phyloP scores from a whole-genome alignment of 2,329 filamentous ascomycete genomes.

The Colletotrichum coccodes region DNA sequence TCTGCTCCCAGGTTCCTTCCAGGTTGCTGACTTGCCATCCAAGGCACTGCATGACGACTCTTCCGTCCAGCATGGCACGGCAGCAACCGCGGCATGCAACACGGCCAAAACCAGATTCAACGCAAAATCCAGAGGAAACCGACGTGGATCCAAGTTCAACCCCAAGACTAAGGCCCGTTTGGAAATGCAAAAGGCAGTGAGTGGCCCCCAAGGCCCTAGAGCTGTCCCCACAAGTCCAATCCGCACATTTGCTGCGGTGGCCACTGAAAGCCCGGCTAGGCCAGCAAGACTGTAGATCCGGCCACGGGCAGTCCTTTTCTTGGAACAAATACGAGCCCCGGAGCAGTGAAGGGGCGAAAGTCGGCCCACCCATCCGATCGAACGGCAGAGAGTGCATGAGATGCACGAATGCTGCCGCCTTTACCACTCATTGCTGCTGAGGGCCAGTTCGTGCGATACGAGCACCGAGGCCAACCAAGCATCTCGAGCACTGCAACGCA shows the following conservation, averaged over 20 bases:
- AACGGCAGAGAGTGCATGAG: background rate
- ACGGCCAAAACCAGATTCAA: slow-evolving; percentile 4
- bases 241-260: slow-evolving; percentile 7
- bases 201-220: background rate
- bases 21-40: background rate
- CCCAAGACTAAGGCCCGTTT: background rate
- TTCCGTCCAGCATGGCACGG: background rate
- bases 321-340: slow-evolving; percentile 30
- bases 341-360: slow-evolving; percentile 2
- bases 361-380: slow-evolving; percentile 25
- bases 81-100: slow-evolving; percentile 1
- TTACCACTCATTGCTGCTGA: background rate
- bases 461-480: background rate
- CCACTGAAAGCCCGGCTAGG: background rate
- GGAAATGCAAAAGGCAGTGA: background rate
- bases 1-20: background rate
- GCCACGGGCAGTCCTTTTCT: slow-evolving; percentile 28
- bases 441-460: background rate
- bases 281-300: slow-evolving; percentile 24
- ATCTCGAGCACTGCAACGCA: background rate
- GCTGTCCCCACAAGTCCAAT: slow-evolving; percentile 1
- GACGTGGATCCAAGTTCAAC: slow-evolving; percentile 7
- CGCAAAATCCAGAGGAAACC: background rate
- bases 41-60: background rate
- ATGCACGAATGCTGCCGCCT: background rate